A percentile compares a stretch with the other conserved stretches of the same genome.
phyloP scores from a whole-genome alignment of 2,329 filamentous ascomycete genomes.

The Ophiostoma sp. region DNA sequence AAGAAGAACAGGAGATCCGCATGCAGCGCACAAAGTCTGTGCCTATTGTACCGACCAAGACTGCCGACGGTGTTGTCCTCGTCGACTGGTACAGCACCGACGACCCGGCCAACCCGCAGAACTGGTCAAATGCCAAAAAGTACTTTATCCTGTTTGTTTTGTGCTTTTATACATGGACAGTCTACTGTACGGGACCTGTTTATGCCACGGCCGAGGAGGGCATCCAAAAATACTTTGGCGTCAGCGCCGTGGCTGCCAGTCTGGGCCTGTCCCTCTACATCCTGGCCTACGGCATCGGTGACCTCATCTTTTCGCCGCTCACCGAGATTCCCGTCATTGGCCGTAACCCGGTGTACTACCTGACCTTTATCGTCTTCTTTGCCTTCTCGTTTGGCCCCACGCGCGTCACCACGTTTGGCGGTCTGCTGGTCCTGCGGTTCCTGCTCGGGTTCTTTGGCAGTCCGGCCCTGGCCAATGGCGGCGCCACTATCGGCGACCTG shows the following conservation, averaged over 20 bases:
- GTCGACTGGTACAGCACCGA: slow-evolving; percentile 47
- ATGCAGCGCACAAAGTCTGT: too few species aligned
- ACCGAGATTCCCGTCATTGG: slow-evolving; percentile 44
- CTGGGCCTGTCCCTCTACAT: slow-evolving; percentile 57
- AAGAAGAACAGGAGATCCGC: too few species aligned
- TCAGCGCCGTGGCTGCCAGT: slow-evolving; percentile 48
- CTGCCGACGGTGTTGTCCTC: slow-evolving; percentile 54
- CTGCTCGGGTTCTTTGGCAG: slow-evolving; percentile 64
- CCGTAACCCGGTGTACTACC: slow-evolving; percentile 29
- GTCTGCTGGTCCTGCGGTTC: slow-evolving; percentile 66
- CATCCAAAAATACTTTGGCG: slow-evolving; percentile 52
- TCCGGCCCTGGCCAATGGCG: slow-evolving; percentile 62
- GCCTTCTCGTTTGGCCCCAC: slow-evolving; percentile 43
- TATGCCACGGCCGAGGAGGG: slow-evolving; percentile 42
- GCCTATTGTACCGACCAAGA: too few species aligned
- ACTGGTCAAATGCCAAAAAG: slow-evolving; percentile 45
- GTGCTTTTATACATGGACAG: slow-evolving; percentile 54
- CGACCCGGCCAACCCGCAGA: slow-evolving; percentile 53
- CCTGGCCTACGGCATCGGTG: slow-evolving; percentile 59
- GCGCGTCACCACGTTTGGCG: slow-evolving; percentile 50
- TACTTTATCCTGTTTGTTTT: slow-evolving; percentile 35
- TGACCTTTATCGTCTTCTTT: slow-evolving; percentile 29
- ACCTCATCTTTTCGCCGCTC: slow-evolving; percentile 56
- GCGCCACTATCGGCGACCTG: slow-evolving; percentile 65
- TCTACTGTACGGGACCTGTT: slow-evolving; percentile 39